Base-by-base conservation (phyloP, 768 basidiomycete genomes). In the Psilocybe cyanescens region DNA sequence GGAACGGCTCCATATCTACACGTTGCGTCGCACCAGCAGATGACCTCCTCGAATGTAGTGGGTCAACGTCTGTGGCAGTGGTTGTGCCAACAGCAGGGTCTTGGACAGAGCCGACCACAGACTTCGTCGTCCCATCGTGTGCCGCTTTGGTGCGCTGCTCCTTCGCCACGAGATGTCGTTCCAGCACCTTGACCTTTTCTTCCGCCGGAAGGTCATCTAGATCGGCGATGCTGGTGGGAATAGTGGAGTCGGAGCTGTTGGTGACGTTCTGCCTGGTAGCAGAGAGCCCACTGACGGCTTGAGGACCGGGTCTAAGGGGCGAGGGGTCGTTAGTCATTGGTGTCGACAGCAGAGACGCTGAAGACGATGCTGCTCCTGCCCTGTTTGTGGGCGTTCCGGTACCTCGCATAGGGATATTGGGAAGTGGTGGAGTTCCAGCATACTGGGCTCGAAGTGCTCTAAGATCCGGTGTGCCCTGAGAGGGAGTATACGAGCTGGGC, bases 181-280 rank as follows among this genome's bases (percentile, higher is more conserved):
- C 79, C 16, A 98, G 75, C 1, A 97, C 85, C 68, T 84, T 86
- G 2, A 88, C 89, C 76, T 94, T 97, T 70, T 95, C 92, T 64
- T 93, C 92, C 19, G 90, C 89, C 0, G 91, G 82, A 29, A 94
- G 75, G 28, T 81, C 85, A 19, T 91, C 89, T 12, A 90, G 68
- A 62, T 81, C 80, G 16, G 75, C 61, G 50, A 67, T 68, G 58
- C 51, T 56, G 24, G 54, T 30, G 48, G 61, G 46, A 11, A 28
- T 39, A 65, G 75, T 59, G 71, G 71, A 12, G 69, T 75, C 74
- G 62, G 73, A 59, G 48, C 59, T 62, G 19, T 58, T 54, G 39
- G 56, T 57, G 14, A 47, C 51, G 30, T 50, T 60, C 55, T 66
- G 58, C 24, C 58, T 71, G 48, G 66, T 65, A 3, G 68, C 70